Evolutionary conservation across 768 basidiomycete genomes (phyloP).

Genomic region (Collybiopsis luxurians): DNA sequence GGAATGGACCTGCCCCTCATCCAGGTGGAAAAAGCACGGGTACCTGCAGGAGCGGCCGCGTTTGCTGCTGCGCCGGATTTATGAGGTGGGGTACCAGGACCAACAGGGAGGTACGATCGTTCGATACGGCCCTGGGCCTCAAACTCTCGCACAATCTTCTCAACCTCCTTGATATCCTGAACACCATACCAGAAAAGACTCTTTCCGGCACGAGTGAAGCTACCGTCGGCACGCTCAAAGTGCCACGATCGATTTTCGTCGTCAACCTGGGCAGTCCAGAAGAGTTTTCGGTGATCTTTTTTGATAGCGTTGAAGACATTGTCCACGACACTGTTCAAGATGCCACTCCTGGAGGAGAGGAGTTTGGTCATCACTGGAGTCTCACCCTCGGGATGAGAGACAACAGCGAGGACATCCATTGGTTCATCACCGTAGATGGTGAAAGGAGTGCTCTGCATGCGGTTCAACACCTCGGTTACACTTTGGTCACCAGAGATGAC

Average conservation of each 20-base stretch:
- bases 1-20: constrained; percentile 37
- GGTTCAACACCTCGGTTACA: constrained; percentile 83
- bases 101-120: constrained; percentile 87
- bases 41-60: constrained; percentile 11
- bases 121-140: constrained; percentile 83
- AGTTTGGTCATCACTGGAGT: constrained; percentile 91
- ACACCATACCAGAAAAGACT: constrained; percentile 99
- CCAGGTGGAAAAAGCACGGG: constrained; percentile 58
- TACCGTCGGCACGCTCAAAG: constrained; percentile 97
- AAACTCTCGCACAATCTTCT: constrained; percentile 72
- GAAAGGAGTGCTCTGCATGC: constrained; percentile 79
- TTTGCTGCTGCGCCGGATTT: constrained; percentile 25
- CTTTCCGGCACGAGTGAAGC: constrained; percentile 92
- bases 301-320: constrained; percentile 97
- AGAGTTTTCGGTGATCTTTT: constrained; percentile 89
- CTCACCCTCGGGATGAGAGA: constrained; percentile 88
- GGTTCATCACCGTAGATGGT: constrained; percentile 99
- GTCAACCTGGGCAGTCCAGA: constrained; percentile 97
- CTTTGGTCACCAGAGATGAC: constrained; percentile 80
- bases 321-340: constrained; percentile 93
- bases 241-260: constrained; percentile 99
- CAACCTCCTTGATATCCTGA: constrained; percentile 87
- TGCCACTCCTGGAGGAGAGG: constrained; percentile 80
- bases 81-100: constrained; percentile 63
- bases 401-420: constrained; percentile 91